Evolutionary conservation across 2,329 filamentous ascomycete genomes (phyloP), one percentile per base, ranked within the genome.

Genomic region (Colletotrichum spinosum): DNA sequence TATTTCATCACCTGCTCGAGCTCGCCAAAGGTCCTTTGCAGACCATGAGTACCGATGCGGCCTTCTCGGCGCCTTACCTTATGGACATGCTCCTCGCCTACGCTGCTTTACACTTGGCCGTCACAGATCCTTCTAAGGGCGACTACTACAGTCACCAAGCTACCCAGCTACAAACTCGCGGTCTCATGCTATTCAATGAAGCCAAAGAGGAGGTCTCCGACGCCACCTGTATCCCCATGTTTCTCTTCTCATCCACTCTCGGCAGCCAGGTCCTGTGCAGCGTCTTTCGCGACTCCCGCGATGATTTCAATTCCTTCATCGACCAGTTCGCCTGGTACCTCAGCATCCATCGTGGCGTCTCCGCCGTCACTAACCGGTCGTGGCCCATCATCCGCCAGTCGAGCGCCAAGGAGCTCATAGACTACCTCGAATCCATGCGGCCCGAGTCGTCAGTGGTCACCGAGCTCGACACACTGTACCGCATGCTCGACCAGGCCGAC

Each of bases 281-380:
- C 38, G 65, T 68, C 1, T 38, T 54, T 4, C 54, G 48, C 4
- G 67, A 73, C 60, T 75, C 78, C 56, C 75, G 81, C 45, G 75
- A 74, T 13, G 70, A 76, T 46, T 81, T 84, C 42, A 73, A 78
- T 39, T 65, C 69, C 42, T 80, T 81, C 44, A 72, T 83, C 10
- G 76, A 77, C 42, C 72, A 77, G 10, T 81, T 81, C 58, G 70
- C 79, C 15, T 74, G 77, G n/a, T 81, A 79, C 54, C 69, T 81
- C 13, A 72, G 73, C 49, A 73, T 84, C 12, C 80, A 83, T 67
- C 77, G 78, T 6, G 81, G 82, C 33, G 76, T 84, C 13, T 76
- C 76, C 13, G 71, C 74, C 45, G 74, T 81, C 39, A 75, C 80
- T 48, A 64, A 72, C 1, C 71, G 75, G 2, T 73, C 73, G 7